A percentile compares a stretch with the other conserved stretches of the same genome.
Evolutionary conservation across 1,284 basidiomycete genomes (phyloP).

Genomic region (Vanrija sp.): DNA sequence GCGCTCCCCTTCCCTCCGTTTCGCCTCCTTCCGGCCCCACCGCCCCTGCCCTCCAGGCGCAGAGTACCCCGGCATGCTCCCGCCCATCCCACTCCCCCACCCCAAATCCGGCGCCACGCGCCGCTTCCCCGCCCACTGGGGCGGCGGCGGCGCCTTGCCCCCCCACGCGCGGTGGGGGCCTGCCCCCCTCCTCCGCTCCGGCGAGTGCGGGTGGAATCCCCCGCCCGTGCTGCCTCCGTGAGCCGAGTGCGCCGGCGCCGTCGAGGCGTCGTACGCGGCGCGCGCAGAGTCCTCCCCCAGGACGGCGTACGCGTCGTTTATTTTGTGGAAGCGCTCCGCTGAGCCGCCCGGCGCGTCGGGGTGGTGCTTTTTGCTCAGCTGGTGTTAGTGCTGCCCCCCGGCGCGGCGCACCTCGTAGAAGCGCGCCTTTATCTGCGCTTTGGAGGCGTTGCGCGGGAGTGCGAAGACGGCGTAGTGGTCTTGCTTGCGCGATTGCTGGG

Average conservation of each 20-base stretch:
- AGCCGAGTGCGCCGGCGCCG: not conserved
- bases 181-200: slow-evolving; percentile 2
- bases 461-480: slow-evolving; percentile 46
- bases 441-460: slow-evolving; percentile 41
- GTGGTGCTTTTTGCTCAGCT: slow-evolving; percentile 51
- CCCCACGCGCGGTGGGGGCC: slow-evolving; percentile 11
- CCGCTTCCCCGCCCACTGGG: slow-evolving; percentile 4
- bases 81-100: slow-evolving; percentile 14
- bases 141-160: not conserved
- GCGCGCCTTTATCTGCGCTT: slow-evolving; percentile 47
- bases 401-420: slow-evolving; percentile 48
- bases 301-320: slow-evolving; percentile 46
- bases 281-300: slow-evolving; percentile 42
- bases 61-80: not conserved
- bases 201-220: slow-evolving; percentile 10
- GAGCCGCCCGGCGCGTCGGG: slow-evolving; percentile 46
- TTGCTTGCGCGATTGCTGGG: not conserved
- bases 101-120: slow-evolving; percentile 6
- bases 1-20: not conserved
- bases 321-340: slow-evolving; percentile 38
- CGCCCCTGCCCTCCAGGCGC: not conserved
- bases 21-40: slow-evolving; percentile 5
- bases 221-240: not conserved
- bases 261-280: slow-evolving; percentile 15
- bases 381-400: not conserved